These are phyloP conservation scores for Pontederia paniculata DNA, from an alignment of 176 grass and related monocot species.

Conservation along the genomic window DNA sequence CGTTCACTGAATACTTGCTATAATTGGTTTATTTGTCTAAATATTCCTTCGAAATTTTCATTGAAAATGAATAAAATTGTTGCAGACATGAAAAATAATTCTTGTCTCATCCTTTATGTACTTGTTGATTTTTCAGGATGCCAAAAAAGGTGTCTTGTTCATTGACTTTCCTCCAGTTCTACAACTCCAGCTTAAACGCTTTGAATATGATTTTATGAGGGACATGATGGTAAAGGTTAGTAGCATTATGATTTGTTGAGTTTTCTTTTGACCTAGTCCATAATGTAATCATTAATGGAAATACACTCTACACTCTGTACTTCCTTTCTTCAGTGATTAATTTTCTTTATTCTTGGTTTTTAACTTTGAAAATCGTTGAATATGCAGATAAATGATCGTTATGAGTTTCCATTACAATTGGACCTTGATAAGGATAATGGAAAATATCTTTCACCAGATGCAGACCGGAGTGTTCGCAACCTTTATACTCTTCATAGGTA, in stretches of 20 bases:
- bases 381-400: conserved; percentile 69
- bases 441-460: conserved; percentile 63
- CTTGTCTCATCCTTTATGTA: conserved; percentile 6
- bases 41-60: no score
- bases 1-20: no score
- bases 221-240: conserved; percentile 74
- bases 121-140: conserved; percentile 44
- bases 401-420: conserved; percentile 63
- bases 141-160: conserved; percentile 67
- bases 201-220: conserved; percentile 54
- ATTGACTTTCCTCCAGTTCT: conserved; percentile 72
- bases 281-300: not conserved
- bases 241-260: not conserved
- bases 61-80: not conserved
- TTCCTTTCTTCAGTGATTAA: not conserved
- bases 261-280: not conserved
- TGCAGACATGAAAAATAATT: not conserved
- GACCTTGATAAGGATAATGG: conserved; percentile 54
- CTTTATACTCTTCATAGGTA: conserved; percentile 78
- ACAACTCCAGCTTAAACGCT: conserved; percentile 66
- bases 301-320: not conserved
- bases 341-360: not conserved
- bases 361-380: not conserved
- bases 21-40: no score
- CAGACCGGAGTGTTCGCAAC: conserved; percentile 54